Percentiles rank a stretch among this genome's conserved stretches.
Conservation (phyloP, 1,284 basidiomycete genomes). For the Apiotrichum brassicae region DNA sequence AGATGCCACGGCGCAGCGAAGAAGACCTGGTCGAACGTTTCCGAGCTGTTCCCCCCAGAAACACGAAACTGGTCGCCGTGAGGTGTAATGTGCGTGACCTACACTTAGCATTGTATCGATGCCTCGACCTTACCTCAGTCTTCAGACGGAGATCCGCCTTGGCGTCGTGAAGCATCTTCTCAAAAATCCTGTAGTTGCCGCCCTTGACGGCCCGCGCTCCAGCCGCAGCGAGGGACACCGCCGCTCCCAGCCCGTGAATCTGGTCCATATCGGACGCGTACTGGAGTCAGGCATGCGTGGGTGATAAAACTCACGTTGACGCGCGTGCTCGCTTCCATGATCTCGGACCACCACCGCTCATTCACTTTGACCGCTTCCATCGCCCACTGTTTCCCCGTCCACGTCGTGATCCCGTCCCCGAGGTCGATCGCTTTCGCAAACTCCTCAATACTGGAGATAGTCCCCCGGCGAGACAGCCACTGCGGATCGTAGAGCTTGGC, state of each 20-base stretch:
- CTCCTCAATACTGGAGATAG: conserved; percentile 27
- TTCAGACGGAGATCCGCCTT: conserved; percentile 63
- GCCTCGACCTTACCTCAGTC: conserved; percentile 52
- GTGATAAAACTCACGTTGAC: conserved; percentile 61
- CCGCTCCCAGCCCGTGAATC: conserved; percentile 75
- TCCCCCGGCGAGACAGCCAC: conserved; percentile 29
- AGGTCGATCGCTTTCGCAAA: conserved; percentile 33
- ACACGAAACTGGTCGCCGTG: conserved; percentile 2
- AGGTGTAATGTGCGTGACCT: background rate
- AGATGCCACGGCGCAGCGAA: conserved; percentile 41
- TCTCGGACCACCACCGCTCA: conserved; percentile 61
- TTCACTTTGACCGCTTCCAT: conserved; percentile 52
- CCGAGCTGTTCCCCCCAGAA: conserved; percentile 4
- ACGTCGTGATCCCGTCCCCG: conserved; percentile 49
- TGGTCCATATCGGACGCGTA: conserved; percentile 58
- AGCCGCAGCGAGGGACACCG: conserved; percentile 64
- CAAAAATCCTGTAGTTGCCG: conserved; percentile 83
- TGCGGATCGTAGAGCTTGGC: conserved; percentile 31
- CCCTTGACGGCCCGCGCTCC: conserved; percentile 64
- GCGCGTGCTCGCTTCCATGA: conserved; percentile 74
- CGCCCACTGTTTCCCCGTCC: conserved; percentile 60
- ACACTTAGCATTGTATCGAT: background rate
- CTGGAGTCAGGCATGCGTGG: conserved; percentile 15
- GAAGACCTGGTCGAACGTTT: conserved; percentile 40
- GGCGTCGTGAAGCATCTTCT: conserved; percentile 66